phyloP scores from a whole-genome alignment of 2,329 filamentous ascomycete species.

The Chaetoscypha palmicola region DNA sequence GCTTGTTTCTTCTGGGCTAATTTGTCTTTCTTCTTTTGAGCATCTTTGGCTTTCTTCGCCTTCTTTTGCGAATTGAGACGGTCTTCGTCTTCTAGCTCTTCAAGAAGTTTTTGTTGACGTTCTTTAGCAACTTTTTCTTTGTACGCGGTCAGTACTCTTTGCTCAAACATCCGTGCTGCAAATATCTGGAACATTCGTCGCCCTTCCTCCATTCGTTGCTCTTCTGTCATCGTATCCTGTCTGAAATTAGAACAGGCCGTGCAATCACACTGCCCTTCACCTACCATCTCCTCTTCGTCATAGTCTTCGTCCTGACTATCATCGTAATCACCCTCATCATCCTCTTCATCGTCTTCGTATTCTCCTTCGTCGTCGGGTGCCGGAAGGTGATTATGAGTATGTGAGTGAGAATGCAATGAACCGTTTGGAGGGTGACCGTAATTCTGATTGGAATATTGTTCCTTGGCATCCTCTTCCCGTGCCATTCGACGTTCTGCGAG shows the following conservation, averaged over 20 bases:
- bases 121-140: constrained; percentile 93
- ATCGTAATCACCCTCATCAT: constrained; percentile 54
- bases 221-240: constrained; percentile 93
- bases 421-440: constrained; percentile 52
- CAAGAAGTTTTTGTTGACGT: constrained; percentile 80
- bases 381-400: constrained; percentile 64
- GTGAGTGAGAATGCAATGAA: constrained; percentile 35
- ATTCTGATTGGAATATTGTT: constrained; percentile 52
- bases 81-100: constrained; percentile 84
- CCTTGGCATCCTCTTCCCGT: constrained; percentile 81
- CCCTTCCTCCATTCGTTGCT: constrained; percentile 98
- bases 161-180: constrained; percentile 97
- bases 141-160: constrained; percentile 93
- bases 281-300: constrained; percentile 70
- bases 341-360: constrained; percentile 46
- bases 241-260: constrained; percentile 31
- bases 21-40: constrained; percentile 93
- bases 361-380: constrained; percentile 63
- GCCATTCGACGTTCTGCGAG: constrained; percentile 95
- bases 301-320: constrained; percentile 59
- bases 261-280: constrained; percentile 23
- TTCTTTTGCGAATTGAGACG: constrained; percentile 70
- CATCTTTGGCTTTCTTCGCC: constrained; percentile 88
- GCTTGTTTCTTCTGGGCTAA: constrained; percentile 81
- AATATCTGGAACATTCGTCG: constrained; percentile 99